Percentiles rank a stretch among this genome's conserved stretches.
These are phyloP conservation scores for Coleophoma eucalyptorum DNA, from an alignment of 2,329 filamentous ascomycete genomes.

Conservation along the genomic window DNA sequence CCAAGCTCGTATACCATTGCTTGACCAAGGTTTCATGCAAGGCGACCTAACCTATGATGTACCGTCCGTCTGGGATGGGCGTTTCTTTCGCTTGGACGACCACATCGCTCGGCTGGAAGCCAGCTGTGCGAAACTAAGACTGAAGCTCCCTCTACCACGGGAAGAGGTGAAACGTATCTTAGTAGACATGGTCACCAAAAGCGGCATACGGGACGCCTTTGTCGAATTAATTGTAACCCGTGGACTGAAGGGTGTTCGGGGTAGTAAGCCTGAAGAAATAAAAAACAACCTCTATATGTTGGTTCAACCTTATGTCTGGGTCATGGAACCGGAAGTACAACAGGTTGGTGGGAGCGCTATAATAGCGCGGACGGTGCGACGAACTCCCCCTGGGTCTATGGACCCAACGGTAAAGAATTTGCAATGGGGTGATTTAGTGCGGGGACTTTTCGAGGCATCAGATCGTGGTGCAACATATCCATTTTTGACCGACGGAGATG, in stretches of 20 bases:
- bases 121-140: constrained; percentile 41
- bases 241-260: constrained; percentile 39
- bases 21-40: constrained; percentile 48
- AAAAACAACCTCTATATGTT: constrained; percentile 43
- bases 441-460: constrained; percentile 40
- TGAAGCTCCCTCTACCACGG: constrained; percentile 36
- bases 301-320: constrained; percentile 44
- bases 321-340: constrained; percentile 42
- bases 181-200: constrained; percentile 40
- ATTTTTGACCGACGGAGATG: constrained; percentile 46
- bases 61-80: constrained; percentile 45
- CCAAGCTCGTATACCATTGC: constrained; percentile 43
- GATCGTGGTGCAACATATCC: constrained; percentile 44
- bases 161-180: constrained; percentile 35
- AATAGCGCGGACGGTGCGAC: constrained; percentile 39
- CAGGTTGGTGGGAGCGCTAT: constrained; percentile 35
- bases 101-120: constrained; percentile 40
- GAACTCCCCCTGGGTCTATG: constrained; percentile 39
- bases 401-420: constrained; percentile 50
- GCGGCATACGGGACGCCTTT: constrained; percentile 44
- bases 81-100: constrained; percentile 47
- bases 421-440: constrained; percentile 46
- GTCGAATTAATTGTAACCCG: constrained; percentile 48
- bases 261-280: constrained; percentile 27
- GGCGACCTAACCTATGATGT: constrained; percentile 50